Percentiles rank a stretch among this genome's conserved stretches.
Conservation (phyloP, 495 filamentous ascomycete species). For the Paragyromitra xinjiangensis region DNA sequence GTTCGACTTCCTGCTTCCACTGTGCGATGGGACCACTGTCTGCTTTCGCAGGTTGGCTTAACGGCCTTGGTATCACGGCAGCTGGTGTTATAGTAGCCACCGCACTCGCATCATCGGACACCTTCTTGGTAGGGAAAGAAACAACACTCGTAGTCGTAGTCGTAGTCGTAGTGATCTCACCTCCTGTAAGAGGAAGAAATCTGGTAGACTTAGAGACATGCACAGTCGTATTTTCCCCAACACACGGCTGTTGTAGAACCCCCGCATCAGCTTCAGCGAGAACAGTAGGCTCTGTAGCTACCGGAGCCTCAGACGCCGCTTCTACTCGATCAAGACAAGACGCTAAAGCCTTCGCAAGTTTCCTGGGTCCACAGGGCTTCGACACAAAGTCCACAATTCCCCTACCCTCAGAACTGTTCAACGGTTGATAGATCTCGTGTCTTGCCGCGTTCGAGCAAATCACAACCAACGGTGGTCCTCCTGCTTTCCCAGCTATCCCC, state of each 20-base stretch:
- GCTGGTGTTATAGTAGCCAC: not conserved
- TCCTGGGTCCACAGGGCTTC: constrained; percentile 71
- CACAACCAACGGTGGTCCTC: constrained; percentile 45
- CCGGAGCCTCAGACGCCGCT: not conserved
- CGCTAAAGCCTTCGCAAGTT: constrained; percentile 67
- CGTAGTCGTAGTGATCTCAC: not conserved
- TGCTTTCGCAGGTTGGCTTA: not conserved
- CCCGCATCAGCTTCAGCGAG: not conserved
- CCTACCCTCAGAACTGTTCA: constrained; percentile 15
- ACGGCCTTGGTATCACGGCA: not conserved
- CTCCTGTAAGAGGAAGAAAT: constrained; percentile 23
- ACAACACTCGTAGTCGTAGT: not conserved
- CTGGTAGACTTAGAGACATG: not conserved
- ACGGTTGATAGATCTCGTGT: constrained; percentile 49
- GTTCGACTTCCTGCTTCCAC: constrained; percentile 36
- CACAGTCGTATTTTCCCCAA: not conserved
- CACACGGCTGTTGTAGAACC: not conserved
- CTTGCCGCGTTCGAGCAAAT: constrained; percentile 54
- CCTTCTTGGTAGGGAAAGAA: not conserved
- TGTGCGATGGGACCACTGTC: constrained; percentile 13
- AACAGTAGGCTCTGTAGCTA: not conserved
- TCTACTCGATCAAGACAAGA: constrained; percentile 58
- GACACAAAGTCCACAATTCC: constrained; percentile 59
- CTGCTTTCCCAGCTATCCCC: constrained; percentile 26
- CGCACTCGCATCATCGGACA: not conserved